Evolutionary conservation across 352 stramenopile species (phyloP).

Genomic region (Globisporangium megalacanthum): DNA sequence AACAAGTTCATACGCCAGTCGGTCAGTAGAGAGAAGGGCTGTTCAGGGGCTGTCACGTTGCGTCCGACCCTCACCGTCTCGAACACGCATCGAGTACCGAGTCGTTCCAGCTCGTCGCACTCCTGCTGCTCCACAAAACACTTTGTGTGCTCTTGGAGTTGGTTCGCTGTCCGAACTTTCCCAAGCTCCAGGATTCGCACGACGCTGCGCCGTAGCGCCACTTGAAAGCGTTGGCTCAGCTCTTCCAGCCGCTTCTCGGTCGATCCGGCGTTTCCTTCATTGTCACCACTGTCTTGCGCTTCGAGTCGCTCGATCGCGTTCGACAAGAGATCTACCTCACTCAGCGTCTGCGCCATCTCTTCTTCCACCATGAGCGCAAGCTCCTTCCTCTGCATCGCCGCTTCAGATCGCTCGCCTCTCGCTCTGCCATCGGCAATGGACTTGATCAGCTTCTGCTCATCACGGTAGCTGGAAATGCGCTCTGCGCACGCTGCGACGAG

Average conservation of each 20-base stretch:
- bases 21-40: neutral
- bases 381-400: neutral
- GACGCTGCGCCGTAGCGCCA: slow-evolving; percentile 6
- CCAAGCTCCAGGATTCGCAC: slow-evolving; percentile 11
- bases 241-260: neutral
- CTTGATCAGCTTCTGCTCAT: slow-evolving; percentile 9
- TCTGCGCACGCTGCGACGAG: neutral
- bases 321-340: slow-evolving; percentile 5
- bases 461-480: neutral
- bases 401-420: neutral
- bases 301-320: slow-evolving; percentile 3
- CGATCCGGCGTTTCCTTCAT: no score
- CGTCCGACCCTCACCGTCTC: slow-evolving; percentile 7
- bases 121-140: slow-evolving; percentile 1
- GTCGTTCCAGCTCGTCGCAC: slow-evolving; percentile 7
- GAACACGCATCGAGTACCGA: slow-evolving; percentile 10
- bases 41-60: neutral
- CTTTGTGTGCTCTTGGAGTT: slow-evolving; percentile 2
- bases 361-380: slow-evolving; percentile 1
- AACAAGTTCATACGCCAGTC: neutral
- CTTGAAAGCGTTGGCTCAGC: neutral
- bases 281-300: slow-evolving; percentile 2
- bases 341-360: slow-evolving; percentile 6
- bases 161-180: slow-evolving; percentile 1
- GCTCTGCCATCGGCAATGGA: slow-evolving; percentile 1